phyloP scores from a whole-genome alignment of 108 stramenopile species.

The Cyclotella distinguenda region DNA sequence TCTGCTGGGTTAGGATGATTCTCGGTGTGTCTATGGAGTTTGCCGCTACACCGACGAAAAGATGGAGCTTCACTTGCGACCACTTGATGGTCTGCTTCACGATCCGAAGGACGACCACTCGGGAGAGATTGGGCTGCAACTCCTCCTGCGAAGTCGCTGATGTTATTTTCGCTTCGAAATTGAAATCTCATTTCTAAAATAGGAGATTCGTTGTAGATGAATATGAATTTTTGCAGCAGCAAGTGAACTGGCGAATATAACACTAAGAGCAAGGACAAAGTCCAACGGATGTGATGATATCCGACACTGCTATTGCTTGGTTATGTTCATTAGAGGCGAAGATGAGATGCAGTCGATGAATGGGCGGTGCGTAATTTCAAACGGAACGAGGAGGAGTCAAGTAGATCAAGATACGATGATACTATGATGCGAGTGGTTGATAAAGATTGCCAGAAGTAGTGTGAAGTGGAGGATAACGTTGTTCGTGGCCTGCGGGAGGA shows the following conservation, averaged over 20 bases:
- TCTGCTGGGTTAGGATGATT: conserved; percentile 1
- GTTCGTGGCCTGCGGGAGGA: no score
- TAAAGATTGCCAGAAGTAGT: no score
- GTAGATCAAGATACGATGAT: no score
- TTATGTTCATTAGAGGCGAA: conserved; percentile 13
- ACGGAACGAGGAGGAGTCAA: no score
- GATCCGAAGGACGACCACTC: not conserved
- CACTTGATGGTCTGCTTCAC: not conserved
- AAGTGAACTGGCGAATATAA: not conserved
- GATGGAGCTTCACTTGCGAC: not conserved
- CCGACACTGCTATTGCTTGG: not conserved
- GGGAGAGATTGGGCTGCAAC: not conserved
- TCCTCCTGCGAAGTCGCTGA: not conserved
- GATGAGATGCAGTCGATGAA: not conserved
- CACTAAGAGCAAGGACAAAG: no score
- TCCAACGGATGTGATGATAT: not conserved
- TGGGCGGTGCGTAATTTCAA: no score
- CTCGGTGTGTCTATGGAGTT: not conserved
- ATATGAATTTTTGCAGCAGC: not conserved
- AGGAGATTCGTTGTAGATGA: not conserved
- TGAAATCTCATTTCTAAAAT: conserved; percentile 3
- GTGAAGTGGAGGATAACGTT: no score
- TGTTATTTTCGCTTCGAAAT: conserved; percentile 1
- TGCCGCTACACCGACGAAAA: not conserved
- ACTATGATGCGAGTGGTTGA: no score